phyloP scores from a whole-genome alignment of 2,329 filamentous ascomycete species.

The Claviceps cyperi region DNA sequence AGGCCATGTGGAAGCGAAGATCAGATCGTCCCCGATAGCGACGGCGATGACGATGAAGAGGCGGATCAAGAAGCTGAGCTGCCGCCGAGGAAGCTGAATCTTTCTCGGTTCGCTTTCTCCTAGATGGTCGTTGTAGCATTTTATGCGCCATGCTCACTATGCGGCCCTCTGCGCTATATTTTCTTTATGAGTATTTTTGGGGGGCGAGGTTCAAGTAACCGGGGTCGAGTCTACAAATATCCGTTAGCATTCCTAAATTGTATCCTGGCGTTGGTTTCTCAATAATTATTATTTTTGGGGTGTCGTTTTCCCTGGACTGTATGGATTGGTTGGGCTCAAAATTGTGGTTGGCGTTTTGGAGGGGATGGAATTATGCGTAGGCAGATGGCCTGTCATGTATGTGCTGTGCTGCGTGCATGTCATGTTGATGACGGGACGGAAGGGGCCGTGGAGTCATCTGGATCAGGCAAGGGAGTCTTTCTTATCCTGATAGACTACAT shows the following conservation, averaged over 20 bases:
- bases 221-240: no score
- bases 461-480: no score
- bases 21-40: constrained; percentile 38
- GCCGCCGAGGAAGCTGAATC: constrained; percentile 24
- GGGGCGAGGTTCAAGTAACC: no score
- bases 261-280: constrained; percentile 6
- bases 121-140: constrained; percentile 8
- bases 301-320: neutral
- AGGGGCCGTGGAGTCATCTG: no score
- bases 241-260: neutral
- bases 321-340: neutral
- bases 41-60: constrained; percentile 31
- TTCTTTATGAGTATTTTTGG: neutral
- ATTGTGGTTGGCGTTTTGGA: neutral
- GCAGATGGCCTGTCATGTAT: no score
- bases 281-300: neutral
- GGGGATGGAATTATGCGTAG: neutral
- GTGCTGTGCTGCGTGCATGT: no score
- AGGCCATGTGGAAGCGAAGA: constrained; percentile 39
- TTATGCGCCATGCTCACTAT: neutral
- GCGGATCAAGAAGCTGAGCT: constrained; percentile 23
- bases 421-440: no score
- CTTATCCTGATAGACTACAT: no score
- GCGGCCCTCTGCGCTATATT: neutral
- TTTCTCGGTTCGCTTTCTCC: constrained; percentile 33